A percentile compares a stretch with the other conserved stretches of the same genome.
Conservation (phyloP, 1,284 basidiomycete species). For the Pterulicium gracile region DNA sequence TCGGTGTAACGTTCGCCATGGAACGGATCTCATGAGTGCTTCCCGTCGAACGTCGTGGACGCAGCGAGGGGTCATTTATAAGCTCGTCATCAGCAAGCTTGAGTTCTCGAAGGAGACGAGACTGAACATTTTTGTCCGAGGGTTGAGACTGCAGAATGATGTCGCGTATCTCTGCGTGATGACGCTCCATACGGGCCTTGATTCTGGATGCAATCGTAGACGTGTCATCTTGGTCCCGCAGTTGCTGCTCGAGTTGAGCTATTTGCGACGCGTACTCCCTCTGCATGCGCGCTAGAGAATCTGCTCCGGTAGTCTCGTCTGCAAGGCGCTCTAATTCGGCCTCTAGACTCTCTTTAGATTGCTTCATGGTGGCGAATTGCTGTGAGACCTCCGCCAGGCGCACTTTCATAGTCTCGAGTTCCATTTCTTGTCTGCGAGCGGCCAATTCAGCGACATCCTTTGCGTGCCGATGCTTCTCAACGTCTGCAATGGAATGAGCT, state of each 20-base stretch:
- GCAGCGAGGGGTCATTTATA: conserved; percentile 40
- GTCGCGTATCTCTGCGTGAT: conserved; percentile 60
- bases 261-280: conserved; percentile 61
- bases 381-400: conserved; percentile 45
- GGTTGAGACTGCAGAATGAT: conserved; percentile 48
- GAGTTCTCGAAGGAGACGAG: conserved; percentile 59
- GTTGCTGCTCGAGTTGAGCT: conserved; percentile 50
- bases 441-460: conserved; percentile 57
- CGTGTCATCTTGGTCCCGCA: conserved; percentile 44
- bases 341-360: conserved; percentile 60
- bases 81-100: conserved; percentile 55
- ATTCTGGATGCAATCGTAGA: conserved; percentile 42
- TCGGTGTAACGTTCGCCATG: conserved; percentile 31
- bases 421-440: conserved; percentile 44
- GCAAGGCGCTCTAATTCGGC: conserved; percentile 58
- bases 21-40: conserved; percentile 21
- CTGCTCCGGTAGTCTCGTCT: conserved; percentile 43
- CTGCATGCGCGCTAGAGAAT: conserved; percentile 47
- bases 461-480: conserved; percentile 52
- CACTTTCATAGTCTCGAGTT: conserved; percentile 40
- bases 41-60: conserved; percentile 16
- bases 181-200: conserved; percentile 52
- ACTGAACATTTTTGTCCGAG: conserved; percentile 52
- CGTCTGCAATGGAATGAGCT: conserved; percentile 40
- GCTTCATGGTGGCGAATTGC: conserved; percentile 39